These are phyloP conservation scores for Hypoxylon intermedium DNA, from an alignment of 495 filamentous ascomycete species.

Conservation along the genomic window DNA sequence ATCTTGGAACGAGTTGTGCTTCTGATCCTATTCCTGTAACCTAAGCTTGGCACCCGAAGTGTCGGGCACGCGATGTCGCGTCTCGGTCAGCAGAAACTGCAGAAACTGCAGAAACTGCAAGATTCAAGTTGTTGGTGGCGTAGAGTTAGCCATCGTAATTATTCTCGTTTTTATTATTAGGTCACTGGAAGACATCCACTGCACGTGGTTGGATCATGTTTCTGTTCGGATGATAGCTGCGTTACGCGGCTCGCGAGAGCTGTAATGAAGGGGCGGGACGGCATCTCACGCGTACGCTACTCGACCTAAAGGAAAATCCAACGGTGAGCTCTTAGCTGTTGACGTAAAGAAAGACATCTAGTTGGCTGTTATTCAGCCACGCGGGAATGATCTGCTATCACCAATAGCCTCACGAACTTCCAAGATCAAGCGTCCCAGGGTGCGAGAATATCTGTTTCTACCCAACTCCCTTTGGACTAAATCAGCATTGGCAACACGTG, in stretches of 20 bases:
- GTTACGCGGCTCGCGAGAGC: slow-evolving; percentile 14
- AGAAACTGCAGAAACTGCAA: slow-evolving; percentile 11
- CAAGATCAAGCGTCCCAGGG: slow-evolving; percentile 26
- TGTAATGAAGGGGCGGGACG: slow-evolving; percentile 23
- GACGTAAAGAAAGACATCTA: too few relatives aligned
- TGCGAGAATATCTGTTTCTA: slow-evolving; percentile 25
- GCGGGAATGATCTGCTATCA: slow-evolving; percentile 2
- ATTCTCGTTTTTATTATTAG: too few relatives aligned
- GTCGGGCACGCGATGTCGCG: slow-evolving; percentile 33
- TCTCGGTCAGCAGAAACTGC: slow-evolving; percentile 28
- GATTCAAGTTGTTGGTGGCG: slow-evolving; percentile 11
- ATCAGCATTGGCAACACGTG: slow-evolving; percentile 31
- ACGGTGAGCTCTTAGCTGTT: too few relatives aligned
- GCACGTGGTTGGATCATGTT: too few relatives aligned
- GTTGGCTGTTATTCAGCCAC: slow-evolving; percentile 7
- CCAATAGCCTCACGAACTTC: slow-evolving; percentile 9
- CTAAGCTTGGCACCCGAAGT: slow-evolving; percentile 27
- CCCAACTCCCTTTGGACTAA: slow-evolving; percentile 9
- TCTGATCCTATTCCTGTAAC: slow-evolving; percentile 27
- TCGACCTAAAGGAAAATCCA: background rate
- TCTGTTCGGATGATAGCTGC: slow-evolving; percentile 5
- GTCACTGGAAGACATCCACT: slow-evolving; percentile 8
- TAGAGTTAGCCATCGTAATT: too few relatives aligned
- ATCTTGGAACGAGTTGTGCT: slow-evolving; percentile 34
- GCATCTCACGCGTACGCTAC: slow-evolving; percentile 10